Conservation (phyloP, 2,329 filamentous ascomycete genomes). For the Xylaria polymorpha region DNA sequence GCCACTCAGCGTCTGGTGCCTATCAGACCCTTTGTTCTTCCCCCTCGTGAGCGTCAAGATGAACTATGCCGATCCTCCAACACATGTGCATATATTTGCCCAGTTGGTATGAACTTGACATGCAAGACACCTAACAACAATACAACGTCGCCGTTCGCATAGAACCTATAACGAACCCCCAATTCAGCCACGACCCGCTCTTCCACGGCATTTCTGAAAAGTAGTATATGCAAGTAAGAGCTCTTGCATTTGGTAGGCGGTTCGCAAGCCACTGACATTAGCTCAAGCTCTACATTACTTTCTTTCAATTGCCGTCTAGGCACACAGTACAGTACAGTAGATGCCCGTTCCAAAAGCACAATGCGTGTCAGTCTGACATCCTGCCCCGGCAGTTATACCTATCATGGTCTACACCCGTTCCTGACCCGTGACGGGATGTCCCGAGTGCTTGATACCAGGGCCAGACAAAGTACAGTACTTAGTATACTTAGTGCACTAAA, state of each 20-base stretch:
- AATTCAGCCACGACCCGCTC: neutral
- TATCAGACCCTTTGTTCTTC: neutral
- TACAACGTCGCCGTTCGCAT: neutral
- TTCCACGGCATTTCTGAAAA: neutral
- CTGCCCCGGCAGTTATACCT: neutral
- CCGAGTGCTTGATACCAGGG: neutral
- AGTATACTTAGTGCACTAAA: neutral
- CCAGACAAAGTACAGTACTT: neutral
- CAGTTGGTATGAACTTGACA: neutral
- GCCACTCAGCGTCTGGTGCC: neutral
- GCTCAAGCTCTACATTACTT: neutral
- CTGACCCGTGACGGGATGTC: neutral
- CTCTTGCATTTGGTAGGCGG: neutral
- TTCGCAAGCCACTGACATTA: neutral
- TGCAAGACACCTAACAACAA: neutral
- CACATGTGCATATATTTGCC: neutral
- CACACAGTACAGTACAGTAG: neutral
- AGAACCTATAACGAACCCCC: neutral
- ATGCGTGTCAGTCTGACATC: neutral
- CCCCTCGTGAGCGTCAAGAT: neutral
- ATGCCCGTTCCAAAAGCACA: neutral
- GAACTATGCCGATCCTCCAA: neutral
- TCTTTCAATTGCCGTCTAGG: neutral
- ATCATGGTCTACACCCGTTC: neutral
- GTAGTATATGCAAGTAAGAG: neutral